A percentile compares a stretch with the other conserved stretches of the same genome.
These are phyloP conservation scores for Leptomonas seymouri DNA, from an alignment of 208 protist species.

Conservation along the genomic window DNA sequence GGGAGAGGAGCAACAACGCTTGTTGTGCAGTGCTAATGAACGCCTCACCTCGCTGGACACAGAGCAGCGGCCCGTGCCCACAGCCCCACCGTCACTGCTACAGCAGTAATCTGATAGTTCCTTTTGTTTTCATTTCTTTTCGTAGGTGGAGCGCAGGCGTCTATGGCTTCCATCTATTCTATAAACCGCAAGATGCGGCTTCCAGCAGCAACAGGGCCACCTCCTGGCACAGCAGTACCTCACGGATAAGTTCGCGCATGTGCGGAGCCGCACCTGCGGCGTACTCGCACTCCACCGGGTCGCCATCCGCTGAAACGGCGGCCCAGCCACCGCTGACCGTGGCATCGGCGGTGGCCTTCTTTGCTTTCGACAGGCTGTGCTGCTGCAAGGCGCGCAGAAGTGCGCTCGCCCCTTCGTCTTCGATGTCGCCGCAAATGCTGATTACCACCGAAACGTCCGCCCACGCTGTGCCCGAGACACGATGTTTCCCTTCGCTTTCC, in stretches of 20 bases:
- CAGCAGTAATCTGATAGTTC: too few relatives aligned
- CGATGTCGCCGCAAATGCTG: slow-evolving; percentile 25
- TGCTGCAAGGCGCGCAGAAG: slow-evolving; percentile 16
- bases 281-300: slow-evolving; percentile 17
- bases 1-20: too few relatives aligned
- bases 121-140: slow-evolving; percentile 1
- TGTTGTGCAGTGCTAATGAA: too few relatives aligned
- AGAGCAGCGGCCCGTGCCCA: too few relatives aligned
- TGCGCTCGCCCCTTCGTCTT: not conserved
- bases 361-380: slow-evolving; percentile 9
- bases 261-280: slow-evolving; percentile 3
- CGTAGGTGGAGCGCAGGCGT: too few relatives aligned
- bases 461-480: not conserved
- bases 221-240: slow-evolving; percentile 24
- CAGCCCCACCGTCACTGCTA: too few relatives aligned
- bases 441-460: slow-evolving; percentile 8
- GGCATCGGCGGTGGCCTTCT: not conserved
- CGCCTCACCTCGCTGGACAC: too few relatives aligned
- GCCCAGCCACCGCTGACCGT: not conserved
- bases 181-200: not conserved
- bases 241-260: slow-evolving; percentile 18
- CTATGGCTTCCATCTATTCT: not conserved
- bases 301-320: not conserved
- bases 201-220: slow-evolving; percentile 22
- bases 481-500: not conserved